Conservation (phyloP, 805 yeast species). For the Komagataella mondaviorum region DNA sequence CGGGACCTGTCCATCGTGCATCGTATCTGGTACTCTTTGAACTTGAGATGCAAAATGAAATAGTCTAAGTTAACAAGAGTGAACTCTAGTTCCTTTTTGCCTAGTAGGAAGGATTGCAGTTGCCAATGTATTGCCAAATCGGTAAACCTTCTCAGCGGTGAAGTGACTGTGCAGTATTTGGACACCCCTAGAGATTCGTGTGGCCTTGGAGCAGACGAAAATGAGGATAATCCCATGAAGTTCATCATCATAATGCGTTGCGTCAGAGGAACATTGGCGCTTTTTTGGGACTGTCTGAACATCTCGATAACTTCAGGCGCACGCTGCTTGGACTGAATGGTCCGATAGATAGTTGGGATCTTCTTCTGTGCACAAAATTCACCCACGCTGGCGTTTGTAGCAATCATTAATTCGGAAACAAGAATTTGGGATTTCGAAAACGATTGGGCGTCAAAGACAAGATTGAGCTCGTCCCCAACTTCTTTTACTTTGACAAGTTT, state of each 20-base stretch:
- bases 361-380: conserved; percentile 24
- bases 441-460: not conserved
- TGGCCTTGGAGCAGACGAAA: conserved; percentile 25
- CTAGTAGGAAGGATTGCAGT: conserved; percentile 29
- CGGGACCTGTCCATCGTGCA: conserved; percentile 14
- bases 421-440: conserved; percentile 37
- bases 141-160: conserved; percentile 76
- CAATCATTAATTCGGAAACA: conserved; percentile 78
- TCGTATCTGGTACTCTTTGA: conserved; percentile 23
- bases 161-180: conserved; percentile 64
- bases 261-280: conserved; percentile 16
- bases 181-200: conserved; percentile 57
- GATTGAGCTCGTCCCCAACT: not conserved
- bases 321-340: conserved; percentile 14
- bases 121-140: conserved; percentile 80
- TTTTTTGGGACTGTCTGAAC: conserved; percentile 10
- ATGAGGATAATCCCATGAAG: conserved; percentile 38
- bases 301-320: conserved; percentile 8
- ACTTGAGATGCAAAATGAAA: conserved; percentile 27
- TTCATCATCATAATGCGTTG: conserved; percentile 30
- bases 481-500: not conserved
- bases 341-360: conserved; percentile 39
- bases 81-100: conserved; percentile 15
- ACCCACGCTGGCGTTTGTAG: conserved; percentile 56
- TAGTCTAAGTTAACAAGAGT: conserved; percentile 18